Conservation (phyloP, 345 rosid species). For the Populus ilicifolia region DNA sequence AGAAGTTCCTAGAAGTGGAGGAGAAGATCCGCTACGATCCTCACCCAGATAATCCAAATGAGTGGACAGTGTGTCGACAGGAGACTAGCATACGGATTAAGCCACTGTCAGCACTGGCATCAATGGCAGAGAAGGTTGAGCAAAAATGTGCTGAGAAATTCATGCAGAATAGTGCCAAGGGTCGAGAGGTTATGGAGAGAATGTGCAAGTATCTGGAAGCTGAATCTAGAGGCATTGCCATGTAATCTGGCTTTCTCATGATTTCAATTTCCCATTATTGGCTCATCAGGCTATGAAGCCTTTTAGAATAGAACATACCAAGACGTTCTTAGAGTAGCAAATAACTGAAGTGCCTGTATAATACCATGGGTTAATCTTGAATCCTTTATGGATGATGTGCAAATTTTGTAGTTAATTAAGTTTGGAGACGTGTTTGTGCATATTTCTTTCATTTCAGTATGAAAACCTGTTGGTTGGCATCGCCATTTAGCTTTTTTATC, state of each 20-base stretch:
- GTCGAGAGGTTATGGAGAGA: conserved; percentile 95
- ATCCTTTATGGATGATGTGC: neutral
- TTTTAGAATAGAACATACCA: conserved; percentile 9
- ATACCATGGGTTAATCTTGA: neutral
- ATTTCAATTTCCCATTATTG: neutral
- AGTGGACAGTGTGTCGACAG: conserved; percentile 82
- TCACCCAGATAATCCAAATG: conserved; percentile 75
- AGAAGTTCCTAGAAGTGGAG: conserved; percentile 87
- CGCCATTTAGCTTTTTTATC: neutral
- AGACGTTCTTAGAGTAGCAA: neutral
- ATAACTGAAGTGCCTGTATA: neutral
- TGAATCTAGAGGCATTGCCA: conserved; percentile 57
- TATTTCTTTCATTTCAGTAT: too few species aligned
- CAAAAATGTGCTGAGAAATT: conserved; percentile 83
- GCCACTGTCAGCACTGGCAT: conserved; percentile 84
- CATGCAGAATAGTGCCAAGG: conserved; percentile 86
- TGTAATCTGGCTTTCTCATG: conserved; percentile 23
- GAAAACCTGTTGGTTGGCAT: neutral
- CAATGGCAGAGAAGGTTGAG: conserved; percentile 97
- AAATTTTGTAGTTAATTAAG: conserved; percentile 4
- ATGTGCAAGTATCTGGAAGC: conserved; percentile 95
- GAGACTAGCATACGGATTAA: conserved; percentile 85
- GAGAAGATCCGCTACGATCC: conserved; percentile 83
- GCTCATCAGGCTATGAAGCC: neutral
- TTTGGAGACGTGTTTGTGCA: too few species aligned